phyloP scores from a whole-genome alignment of 140 eudicot species.

The Erigeron philadelphicus region DNA sequence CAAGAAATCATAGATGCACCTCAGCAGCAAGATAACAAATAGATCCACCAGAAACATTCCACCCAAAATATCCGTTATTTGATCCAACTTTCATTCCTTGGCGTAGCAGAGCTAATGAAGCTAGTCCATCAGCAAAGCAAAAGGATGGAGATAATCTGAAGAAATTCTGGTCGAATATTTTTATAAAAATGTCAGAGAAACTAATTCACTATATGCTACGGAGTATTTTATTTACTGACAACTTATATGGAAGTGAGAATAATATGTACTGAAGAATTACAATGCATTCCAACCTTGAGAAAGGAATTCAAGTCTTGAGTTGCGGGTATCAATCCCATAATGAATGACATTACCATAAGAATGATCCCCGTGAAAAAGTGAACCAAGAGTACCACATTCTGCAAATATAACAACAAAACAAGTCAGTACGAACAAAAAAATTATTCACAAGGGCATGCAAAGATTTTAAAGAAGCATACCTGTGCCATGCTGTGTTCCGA shows the following conservation, averaged over 20 bases:
- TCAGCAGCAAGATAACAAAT: constrained; percentile 85
- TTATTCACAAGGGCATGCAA: constrained; percentile 11
- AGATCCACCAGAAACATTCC: constrained; percentile 94
- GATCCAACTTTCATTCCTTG: constrained; percentile 87
- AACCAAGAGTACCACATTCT: constrained; percentile 87
- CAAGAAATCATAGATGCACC: constrained; percentile 42
- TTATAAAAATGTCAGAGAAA: constrained; percentile 16
- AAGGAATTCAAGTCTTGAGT: constrained; percentile 58
- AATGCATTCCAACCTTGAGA: constrained; percentile 63
- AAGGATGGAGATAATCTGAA: constrained; percentile 94
- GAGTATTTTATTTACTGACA: not conserved
- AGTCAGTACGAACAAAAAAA: constrained; percentile 20
- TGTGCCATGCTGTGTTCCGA: constrained; percentile 94
- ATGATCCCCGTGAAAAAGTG: constrained; percentile 87
- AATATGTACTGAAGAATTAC: constrained; percentile 7
- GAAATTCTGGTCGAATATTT: constrained; percentile 58
- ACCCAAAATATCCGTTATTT: constrained; percentile 59
- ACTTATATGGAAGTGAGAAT: not conserved
- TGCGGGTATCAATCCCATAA: constrained; percentile 78
- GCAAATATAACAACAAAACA: constrained; percentile 27
- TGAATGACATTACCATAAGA: constrained; percentile 92
- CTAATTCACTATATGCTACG: not conserved
- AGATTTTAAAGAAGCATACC: constrained; percentile 40
- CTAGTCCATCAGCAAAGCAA: constrained; percentile 98
- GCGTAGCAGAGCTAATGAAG: constrained; percentile 85